Base-by-base conservation (phyloP, 2,329 filamentous ascomycete species). In the Phaeophleospora eucalypticola region DNA sequence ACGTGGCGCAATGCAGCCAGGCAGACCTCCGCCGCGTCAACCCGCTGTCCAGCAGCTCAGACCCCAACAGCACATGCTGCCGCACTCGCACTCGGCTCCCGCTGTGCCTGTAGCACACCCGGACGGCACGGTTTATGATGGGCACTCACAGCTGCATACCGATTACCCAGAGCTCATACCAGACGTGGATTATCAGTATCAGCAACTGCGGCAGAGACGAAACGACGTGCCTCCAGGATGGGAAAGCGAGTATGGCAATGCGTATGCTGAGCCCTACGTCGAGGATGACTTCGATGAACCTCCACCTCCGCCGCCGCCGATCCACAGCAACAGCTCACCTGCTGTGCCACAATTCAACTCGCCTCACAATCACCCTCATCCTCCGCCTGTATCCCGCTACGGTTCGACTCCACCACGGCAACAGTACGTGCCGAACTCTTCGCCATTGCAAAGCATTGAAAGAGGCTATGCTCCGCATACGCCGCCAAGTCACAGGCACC, bases 41-140 rank as follows among this genome's bases (percentile, higher is more conserved):
- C 41, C 49, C 21, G 32, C 32, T 33, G 49, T 49, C 20, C 45
- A 47, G 16, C 53, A 52, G 44, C 24, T 29, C 24, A 45, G 33
- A 38, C 48, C 36, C 20, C 44, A 51, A 17, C 53, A 52, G 62
- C 61, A 16, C 34, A 51, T 50, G n/a, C 49, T 50, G 3, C 51
- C 64, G 18, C 72, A 75, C 51, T 65, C 71, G 1, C 65, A 73
- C 49, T 75, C 71, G n/a, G 70, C 70, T 6, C 72, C 72, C 1
- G 51, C 60, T 9, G 63, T 73, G 9, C 69, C 69, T 77, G 24
- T 29, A 29, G 48, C 49, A 7, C 49, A 49, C 4, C 2, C 83
- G 77, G 4, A 80, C 81, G 4, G 46, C 10, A 43, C 57, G 15
- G 35, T 36, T 6, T 58, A 59, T 41, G 56, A 55, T 61, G 64